A percentile compares a stretch with the other conserved stretches of the same genome.
These are phyloP conservation scores for Saccharomyces mikatae DNA, from an alignment of 805 yeast species.

Conservation along the genomic window DNA sequence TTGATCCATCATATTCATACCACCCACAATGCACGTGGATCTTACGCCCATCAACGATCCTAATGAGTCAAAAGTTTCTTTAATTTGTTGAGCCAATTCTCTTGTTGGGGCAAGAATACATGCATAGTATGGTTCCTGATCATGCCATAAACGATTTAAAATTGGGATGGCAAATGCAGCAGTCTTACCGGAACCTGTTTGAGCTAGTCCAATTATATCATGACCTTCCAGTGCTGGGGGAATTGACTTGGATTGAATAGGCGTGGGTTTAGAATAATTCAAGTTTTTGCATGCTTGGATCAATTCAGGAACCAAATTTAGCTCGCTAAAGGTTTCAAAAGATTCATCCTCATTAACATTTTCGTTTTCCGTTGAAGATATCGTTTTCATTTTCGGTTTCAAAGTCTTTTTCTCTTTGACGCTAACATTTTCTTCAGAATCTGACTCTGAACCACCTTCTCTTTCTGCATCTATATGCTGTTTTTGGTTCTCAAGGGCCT, in stretches of 20 bases:
- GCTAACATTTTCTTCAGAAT: conserved; percentile 6
- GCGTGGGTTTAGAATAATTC: conserved; percentile 78
- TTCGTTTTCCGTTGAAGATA: conserved; percentile 4
- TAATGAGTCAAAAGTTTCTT: conserved; percentile 89
- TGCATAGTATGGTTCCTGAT: conserved; percentile 81
- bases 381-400: background rate
- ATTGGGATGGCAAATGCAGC: conserved; percentile 98
- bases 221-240: conserved; percentile 87
- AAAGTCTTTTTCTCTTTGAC: background rate
- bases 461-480: conserved; percentile 5
- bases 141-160: conserved; percentile 82
- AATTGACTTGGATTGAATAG: conserved; percentile 85
- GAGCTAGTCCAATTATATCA: conserved; percentile 93
- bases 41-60: conserved; percentile 91
- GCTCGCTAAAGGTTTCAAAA: conserved; percentile 41
- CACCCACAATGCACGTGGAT: conserved; percentile 86
- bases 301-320: conserved; percentile 68
- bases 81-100: conserved; percentile 79
- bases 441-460: conserved; percentile 3
- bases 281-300: conserved; percentile 69
- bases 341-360: conserved; percentile 16
- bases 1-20: conserved; percentile 97
- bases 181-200: conserved; percentile 96
- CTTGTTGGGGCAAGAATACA: conserved; percentile 82
- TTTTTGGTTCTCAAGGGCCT: conserved; percentile 32